phyloP scores from a whole-genome alignment of 2,329 filamentous ascomycete genomes.

The Microthyrium microscopicum region DNA sequence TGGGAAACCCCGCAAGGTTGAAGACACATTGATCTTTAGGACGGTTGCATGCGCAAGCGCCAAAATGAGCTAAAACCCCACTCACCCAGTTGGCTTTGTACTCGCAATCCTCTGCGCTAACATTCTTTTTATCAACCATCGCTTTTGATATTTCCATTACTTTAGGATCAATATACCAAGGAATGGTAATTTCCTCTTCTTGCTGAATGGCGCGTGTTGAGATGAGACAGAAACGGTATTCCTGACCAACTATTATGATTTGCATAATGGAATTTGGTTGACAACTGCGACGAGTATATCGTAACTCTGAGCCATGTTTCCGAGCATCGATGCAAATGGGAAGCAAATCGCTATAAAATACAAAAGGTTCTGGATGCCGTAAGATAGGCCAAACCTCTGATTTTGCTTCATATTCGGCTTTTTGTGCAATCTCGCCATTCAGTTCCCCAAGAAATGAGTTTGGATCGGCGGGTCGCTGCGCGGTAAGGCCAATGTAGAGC shows the following conservation, averaged over 20 bases:
- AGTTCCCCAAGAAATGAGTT: conserved; percentile 52
- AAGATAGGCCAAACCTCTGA: conserved; percentile 29
- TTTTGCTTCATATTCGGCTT: conserved; percentile 30
- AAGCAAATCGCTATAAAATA: conserved; percentile 61
- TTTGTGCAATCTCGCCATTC: conserved; percentile 37
- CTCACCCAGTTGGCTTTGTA: conserved; percentile 49
- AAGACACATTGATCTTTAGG: conserved; percentile 21
- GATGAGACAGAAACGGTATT: conserved; percentile 88
- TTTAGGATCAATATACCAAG: conserved; percentile 35
- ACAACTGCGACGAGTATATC: conserved; percentile 86
- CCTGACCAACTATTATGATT: conserved; percentile 61
- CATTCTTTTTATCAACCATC: conserved; percentile 32
- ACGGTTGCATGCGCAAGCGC: conserved; percentile 57
- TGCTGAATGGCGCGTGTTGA: conserved; percentile 62
- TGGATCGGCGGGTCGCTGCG: conserved; percentile 32
- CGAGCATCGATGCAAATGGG: conserved; percentile 89
- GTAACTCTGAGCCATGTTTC: conserved; percentile 66
- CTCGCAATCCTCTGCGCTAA: conserved; percentile 38
- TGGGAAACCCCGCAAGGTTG: conserved; percentile 19
- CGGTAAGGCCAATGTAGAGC: conserved; percentile 53
- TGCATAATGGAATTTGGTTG: conserved; percentile 77
- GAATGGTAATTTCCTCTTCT: conserved; percentile 51
- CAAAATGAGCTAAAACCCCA: conserved; percentile 58
- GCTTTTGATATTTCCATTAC: conserved; percentile 11
- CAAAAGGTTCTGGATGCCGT: conserved; percentile 34